Evolutionary conservation across 208 protist genomes (phyloP).

Genomic region (Strigomonas culicis): DNA sequence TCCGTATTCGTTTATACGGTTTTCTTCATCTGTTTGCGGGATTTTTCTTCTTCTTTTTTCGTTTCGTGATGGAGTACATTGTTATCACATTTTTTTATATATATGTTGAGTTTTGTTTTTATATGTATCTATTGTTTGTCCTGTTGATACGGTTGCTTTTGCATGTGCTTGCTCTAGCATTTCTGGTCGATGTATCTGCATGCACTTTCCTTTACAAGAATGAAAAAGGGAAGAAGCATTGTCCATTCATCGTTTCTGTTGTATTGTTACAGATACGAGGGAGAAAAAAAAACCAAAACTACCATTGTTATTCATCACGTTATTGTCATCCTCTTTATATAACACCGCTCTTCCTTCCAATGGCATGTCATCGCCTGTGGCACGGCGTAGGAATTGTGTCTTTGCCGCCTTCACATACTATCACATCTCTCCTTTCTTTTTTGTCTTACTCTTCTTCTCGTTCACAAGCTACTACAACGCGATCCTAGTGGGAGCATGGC

Average conservation of each 20-base stretch:
- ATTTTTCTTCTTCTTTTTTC: constrained; percentile 16
- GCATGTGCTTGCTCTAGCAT: neutral
- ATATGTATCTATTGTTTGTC: constrained; percentile 1
- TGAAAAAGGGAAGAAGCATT: constrained; percentile 6
- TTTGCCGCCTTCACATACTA: too few relatives aligned
- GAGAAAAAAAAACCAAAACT: constrained; percentile 10
- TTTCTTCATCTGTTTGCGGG: constrained; percentile 5
- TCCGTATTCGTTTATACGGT: constrained; percentile 7
- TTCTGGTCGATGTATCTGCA: neutral
- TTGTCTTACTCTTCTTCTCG: constrained; percentile 3
- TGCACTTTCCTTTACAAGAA: neutral
- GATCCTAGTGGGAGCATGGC: too few relatives aligned
- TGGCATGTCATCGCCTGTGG: too few relatives aligned
- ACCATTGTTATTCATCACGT: too few relatives aligned
- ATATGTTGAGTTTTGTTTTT: constrained; percentile 5
- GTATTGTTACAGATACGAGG: constrained; percentile 3
- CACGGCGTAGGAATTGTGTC: too few relatives aligned
- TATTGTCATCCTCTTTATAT: too few relatives aligned
- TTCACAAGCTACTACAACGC: constrained; percentile 8
- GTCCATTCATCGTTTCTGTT: neutral
- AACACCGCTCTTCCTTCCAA: too few relatives aligned
- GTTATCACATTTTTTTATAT: constrained; percentile 9
- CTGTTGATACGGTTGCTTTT: neutral
- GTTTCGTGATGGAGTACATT: constrained; percentile 2
- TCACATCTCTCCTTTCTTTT: neutral